Evolutionary conservation across 768 basidiomycete species (phyloP).

Genomic region (Tylopilus felleus): DNA sequence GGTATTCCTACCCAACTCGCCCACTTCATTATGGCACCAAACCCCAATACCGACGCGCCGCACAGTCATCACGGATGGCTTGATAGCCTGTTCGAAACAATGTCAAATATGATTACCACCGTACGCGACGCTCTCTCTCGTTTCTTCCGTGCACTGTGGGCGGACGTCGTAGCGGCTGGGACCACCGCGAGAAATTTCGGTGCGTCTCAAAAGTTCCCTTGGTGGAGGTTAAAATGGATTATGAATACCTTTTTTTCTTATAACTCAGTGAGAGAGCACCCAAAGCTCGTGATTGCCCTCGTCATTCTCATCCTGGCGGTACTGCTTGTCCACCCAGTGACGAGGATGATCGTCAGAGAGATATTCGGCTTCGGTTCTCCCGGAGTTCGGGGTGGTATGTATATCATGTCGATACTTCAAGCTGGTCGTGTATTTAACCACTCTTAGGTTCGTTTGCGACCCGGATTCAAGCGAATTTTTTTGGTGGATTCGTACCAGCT

Average conservation of each 20-base stretch:
- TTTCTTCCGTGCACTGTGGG: accelerated
- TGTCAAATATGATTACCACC: accelerated
- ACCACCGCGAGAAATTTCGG: background rate
- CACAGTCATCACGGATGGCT: background rate
- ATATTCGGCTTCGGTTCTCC: background rate
- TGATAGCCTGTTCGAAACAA: accelerated
- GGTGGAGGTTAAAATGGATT: background rate
- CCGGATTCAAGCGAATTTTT: background rate
- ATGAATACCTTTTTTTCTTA: background rate
- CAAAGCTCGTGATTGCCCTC: accelerated
- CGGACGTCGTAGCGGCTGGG: too few relatives aligned
- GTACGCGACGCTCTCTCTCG: accelerated
- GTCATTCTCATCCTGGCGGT: background rate
- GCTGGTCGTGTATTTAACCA: background rate
- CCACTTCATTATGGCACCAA: background rate
- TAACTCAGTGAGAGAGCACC: background rate
- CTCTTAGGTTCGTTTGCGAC: conserved; percentile 10
- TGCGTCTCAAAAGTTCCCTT: background rate
- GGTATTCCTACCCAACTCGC: background rate
- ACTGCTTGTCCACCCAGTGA: background rate
- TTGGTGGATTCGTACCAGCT: background rate
- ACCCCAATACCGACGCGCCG: background rate
- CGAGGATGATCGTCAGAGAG: accelerated
- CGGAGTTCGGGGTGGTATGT: conserved; percentile 8
- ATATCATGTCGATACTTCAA: background rate